phyloP scores from a whole-genome alignment of 441 rosid genomes.

The Erodium trifolium region DNA sequence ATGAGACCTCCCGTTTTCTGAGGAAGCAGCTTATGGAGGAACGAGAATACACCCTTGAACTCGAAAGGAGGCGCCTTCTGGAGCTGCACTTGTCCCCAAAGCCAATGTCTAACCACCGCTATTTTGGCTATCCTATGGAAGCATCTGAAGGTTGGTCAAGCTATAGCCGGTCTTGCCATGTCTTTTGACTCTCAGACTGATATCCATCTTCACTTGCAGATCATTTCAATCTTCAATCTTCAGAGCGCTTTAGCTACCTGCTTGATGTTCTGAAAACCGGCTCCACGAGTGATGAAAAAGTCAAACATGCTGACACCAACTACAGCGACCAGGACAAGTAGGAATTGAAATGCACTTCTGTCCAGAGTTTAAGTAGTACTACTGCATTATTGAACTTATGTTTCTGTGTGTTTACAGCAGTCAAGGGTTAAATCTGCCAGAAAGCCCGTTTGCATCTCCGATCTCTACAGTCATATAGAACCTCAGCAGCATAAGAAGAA shows the following conservation, averaged over 20 bases:
- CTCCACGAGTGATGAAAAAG: slow-evolving; percentile 24
- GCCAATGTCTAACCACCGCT: slow-evolving; percentile 25
- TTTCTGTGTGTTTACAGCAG: slow-evolving; percentile 16
- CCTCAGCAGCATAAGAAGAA: slow-evolving; percentile 27
- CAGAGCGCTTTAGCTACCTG: slow-evolving; percentile 32
- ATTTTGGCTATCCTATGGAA: slow-evolving; percentile 28
- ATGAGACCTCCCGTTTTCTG: slow-evolving; percentile 34
- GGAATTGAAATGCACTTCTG: neutral
- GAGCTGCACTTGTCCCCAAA: slow-evolving; percentile 28
- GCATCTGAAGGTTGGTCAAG: slow-evolving; percentile 32
- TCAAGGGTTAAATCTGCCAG: slow-evolving; percentile 45
- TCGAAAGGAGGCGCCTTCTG: slow-evolving; percentile 35
- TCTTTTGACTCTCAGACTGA: too few species aligned
- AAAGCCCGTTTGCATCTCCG: slow-evolving; percentile 47
- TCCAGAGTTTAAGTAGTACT: neutral
- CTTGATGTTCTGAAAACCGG: slow-evolving; percentile 31
- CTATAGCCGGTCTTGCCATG: too few species aligned
- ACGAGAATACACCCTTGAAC: slow-evolving; percentile 35
- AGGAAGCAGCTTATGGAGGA: slow-evolving; percentile 45
- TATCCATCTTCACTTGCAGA: slow-evolving; percentile 18
- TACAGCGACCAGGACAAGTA: slow-evolving; percentile 41
- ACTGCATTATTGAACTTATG: slow-evolving; percentile 10
- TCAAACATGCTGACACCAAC: slow-evolving; percentile 24
- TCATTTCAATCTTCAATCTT: slow-evolving; percentile 26
- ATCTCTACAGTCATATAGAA: slow-evolving; percentile 34